Base-by-base conservation (phyloP, 2,329 filamentous ascomycete species). In the Xylaria sp. region DNA sequence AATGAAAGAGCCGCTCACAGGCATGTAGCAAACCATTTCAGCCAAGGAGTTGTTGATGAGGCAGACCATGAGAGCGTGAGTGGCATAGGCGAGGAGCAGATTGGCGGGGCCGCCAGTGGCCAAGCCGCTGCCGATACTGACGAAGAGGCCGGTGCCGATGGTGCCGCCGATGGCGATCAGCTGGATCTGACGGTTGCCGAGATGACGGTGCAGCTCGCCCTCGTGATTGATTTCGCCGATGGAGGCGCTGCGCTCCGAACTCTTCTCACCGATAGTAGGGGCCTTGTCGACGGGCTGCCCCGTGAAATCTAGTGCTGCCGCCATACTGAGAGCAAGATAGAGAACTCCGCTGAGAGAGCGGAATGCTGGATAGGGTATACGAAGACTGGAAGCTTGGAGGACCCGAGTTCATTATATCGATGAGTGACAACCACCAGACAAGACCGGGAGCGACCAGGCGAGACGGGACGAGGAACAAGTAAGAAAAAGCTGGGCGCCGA, bases 41-140 rank as follows among this genome's bases (percentile, higher is more conserved):
- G 87, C 87, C 62, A 89, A 79, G 64, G 82, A 83, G 71, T 89
- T 89, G 80, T 89, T 89, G 71, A 89, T 84, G 49, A 87, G 77
- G 23, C 78, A 87, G 62, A 89, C 79, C 57, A 89, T 73, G 50
- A 72, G 60, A 15, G 71, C 63, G 72, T 89, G 88, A 45, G 87
- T 65, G 35, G 79, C 78, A 71, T 85, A 90, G 38, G 84, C 86
- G 60, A 90, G 72, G 64, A 90, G 79, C 42, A 89, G 76, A 60
- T 80, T 83, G 49, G 76, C 80, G 9, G 83, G 82, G 17, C 83
- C 83, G 46, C 79, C 83, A 49, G 77, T 76, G 64, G 77, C 76
- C 23, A 85, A 76, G 61, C 85, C 87, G 66, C 78, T 78, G 60
- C 87, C 86, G 65, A 90, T 89, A 69, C 80, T 85, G 70, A 88